Evolutionary conservation across 768 basidiomycete species (phyloP).

Genomic region (Tulasnella calospora): DNA sequence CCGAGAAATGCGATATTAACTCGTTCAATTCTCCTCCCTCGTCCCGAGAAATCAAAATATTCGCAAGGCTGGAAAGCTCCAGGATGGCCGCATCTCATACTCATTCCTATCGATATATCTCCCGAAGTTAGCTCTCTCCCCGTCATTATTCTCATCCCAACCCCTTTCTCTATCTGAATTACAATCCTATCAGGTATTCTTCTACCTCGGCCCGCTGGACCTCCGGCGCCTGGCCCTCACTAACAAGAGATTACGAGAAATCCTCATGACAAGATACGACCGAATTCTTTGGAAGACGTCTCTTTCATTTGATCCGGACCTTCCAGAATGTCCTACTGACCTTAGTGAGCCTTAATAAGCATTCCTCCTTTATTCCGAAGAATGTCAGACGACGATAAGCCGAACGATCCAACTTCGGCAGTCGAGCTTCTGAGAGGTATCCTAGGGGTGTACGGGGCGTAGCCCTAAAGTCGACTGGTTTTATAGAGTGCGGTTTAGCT

Average conservation of each 20-base stretch:
- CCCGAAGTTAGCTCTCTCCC: too few species aligned
- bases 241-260: neutral
- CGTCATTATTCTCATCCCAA: too few species aligned
- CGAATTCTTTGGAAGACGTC: neutral
- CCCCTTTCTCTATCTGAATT: too few species aligned
- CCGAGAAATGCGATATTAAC: too few species aligned
- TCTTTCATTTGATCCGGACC: neutral
- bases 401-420: too few species aligned
- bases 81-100: too few species aligned
- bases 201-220: neutral
- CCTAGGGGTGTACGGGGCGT: neutral
- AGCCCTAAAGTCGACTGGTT: neutral
- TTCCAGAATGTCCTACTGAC: slow-evolving; percentile 22
- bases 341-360: slow-evolving; percentile 21
- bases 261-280: neutral
- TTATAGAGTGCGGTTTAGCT: neutral
- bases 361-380: too few species aligned
- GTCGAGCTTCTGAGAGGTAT: neutral
- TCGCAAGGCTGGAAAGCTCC: too few species aligned
- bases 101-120: too few species aligned
- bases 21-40: too few species aligned
- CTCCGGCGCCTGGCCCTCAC: neutral
- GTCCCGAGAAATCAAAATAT: too few species aligned
- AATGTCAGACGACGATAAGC: neutral
- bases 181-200: neutral